Percentiles rank a stretch among this genome's conserved stretches.
These are phyloP conservation scores for Vigna trinervia DNA, from an alignment of 306 rosid genomes.

Conservation along the genomic window DNA sequence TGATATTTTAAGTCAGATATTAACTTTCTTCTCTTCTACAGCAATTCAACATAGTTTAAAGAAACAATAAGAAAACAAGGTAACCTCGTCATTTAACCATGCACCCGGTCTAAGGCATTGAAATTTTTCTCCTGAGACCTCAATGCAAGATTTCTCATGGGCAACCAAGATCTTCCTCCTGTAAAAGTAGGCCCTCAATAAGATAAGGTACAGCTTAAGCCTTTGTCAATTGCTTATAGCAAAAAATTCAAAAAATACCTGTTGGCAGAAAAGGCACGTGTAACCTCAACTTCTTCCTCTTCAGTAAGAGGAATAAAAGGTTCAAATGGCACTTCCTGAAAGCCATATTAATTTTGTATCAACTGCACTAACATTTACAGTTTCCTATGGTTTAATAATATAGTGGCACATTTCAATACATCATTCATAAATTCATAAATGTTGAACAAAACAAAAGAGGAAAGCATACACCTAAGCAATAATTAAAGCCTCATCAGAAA, in stretches of 20 bases:
- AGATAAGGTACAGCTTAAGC: slow-evolving; percentile 39
- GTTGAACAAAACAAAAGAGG: neutral
- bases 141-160: slow-evolving; percentile 77
- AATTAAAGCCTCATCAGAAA: slow-evolving; percentile 16
- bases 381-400: slow-evolving; percentile 22
- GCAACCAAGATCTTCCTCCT: slow-evolving; percentile 78
- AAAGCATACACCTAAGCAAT: neutral
- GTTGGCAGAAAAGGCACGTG: slow-evolving; percentile 59
- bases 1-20: neutral
- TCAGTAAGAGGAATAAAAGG: slow-evolving; percentile 71
- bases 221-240: slow-evolving; percentile 11
- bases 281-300: slow-evolving; percentile 67
- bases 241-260: slow-evolving; percentile 58
- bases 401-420: slow-evolving; percentile 8
- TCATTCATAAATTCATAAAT: neutral
- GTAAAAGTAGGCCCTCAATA: slow-evolving; percentile 40
- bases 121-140: slow-evolving; percentile 66
- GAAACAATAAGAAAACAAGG: slow-evolving; percentile 33
- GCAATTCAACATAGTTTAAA: slow-evolving; percentile 27
- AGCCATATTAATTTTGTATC: slow-evolving; percentile 30
- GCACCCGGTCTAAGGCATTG: slow-evolving; percentile 73
- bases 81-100: slow-evolving; percentile 96
- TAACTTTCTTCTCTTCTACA: slow-evolving; percentile 15
- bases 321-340: slow-evolving; percentile 64
- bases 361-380: slow-evolving; percentile 33